Conservation (phyloP, 2,329 filamentous ascomycete genomes). For the Penicillium fuscoglaucum region DNA sequence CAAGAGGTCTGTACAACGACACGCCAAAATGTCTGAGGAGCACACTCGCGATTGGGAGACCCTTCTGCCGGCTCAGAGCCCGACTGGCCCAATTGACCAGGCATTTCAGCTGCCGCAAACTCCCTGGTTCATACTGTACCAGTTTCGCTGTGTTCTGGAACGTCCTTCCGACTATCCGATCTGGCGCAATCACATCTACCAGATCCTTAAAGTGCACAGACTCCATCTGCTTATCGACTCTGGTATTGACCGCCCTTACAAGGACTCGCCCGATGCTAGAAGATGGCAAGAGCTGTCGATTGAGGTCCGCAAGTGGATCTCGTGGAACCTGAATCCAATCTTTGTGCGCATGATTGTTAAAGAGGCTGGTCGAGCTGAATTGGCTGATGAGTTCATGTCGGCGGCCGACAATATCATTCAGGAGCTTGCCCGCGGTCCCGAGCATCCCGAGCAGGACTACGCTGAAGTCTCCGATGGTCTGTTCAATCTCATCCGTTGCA, state of each 20-base stretch:
- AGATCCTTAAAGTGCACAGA: not conserved
- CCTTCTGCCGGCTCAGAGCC: not conserved
- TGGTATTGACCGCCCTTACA: not conserved
- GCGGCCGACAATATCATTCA: not conserved
- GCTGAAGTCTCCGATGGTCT: not conserved
- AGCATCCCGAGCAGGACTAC: not conserved
- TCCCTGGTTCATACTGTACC: not conserved
- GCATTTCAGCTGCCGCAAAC: not conserved
- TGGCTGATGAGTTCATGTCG: not conserved
- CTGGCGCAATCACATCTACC: not conserved
- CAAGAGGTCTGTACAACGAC: not conserved
- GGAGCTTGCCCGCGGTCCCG: not conserved
- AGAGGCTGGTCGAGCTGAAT: not conserved
- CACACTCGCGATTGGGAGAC: not conserved
- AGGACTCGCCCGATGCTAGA: not conserved
- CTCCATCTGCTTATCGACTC: not conserved
- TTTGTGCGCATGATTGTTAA: not conserved
- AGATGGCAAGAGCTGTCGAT: not conserved
- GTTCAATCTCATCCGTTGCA: not conserved
- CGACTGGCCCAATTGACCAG: not conserved
- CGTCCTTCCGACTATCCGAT: not conserved
- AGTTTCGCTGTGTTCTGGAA: not conserved
- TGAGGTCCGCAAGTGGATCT: not conserved
- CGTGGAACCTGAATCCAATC: slow-evolving; percentile 1
- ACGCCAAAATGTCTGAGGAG: not conserved